These are phyloP conservation scores for Xerocomus minutiporus DNA, from an alignment of 1,284 basidiomycete genomes.

Conservation along the genomic window DNA sequence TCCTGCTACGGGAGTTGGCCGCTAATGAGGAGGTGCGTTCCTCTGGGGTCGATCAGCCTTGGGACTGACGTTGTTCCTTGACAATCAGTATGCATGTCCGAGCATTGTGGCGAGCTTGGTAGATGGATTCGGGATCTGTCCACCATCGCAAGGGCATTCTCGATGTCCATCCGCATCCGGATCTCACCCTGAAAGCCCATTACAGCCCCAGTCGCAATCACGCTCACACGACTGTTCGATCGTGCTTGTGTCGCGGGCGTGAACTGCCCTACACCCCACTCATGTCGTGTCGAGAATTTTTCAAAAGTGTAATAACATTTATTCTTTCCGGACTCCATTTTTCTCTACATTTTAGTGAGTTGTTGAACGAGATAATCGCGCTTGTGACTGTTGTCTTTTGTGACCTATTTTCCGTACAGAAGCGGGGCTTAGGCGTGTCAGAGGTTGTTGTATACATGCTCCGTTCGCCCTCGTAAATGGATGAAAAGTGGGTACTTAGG, in stretches of 20 bases:
- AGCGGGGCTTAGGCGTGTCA: too few relatives aligned
- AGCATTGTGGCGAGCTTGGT: slow-evolving; percentile 23
- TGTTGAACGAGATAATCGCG: not conserved
- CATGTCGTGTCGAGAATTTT: not conserved
- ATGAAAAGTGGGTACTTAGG: too few relatives aligned
- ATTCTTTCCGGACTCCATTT: not conserved
- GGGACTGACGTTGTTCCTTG: not conserved
- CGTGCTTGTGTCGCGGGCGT: slow-evolving; percentile 15
- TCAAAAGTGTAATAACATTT: not conserved
- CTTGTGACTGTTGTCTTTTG: not conserved
- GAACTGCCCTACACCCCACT: not conserved
- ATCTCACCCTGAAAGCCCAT: not conserved
- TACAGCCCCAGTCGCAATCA: not conserved
- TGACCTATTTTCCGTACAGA: too few relatives aligned
- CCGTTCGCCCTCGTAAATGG: too few relatives aligned
- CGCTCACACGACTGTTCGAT: slow-evolving; percentile 12
- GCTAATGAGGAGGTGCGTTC: slow-evolving; percentile 25
- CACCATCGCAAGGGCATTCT: slow-evolving; percentile 9
- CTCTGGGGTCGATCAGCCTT: not conserved
- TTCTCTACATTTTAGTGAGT: not conserved
- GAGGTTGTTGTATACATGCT: too few relatives aligned
- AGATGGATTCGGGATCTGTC: slow-evolving; percentile 17
- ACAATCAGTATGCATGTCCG: slow-evolving; percentile 18
- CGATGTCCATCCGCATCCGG: slow-evolving; percentile 10
- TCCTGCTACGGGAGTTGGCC: slow-evolving; percentile 27